Conservation (phyloP, 805 yeast genomes). For the Nakazawaea wyomingensis region DNA sequence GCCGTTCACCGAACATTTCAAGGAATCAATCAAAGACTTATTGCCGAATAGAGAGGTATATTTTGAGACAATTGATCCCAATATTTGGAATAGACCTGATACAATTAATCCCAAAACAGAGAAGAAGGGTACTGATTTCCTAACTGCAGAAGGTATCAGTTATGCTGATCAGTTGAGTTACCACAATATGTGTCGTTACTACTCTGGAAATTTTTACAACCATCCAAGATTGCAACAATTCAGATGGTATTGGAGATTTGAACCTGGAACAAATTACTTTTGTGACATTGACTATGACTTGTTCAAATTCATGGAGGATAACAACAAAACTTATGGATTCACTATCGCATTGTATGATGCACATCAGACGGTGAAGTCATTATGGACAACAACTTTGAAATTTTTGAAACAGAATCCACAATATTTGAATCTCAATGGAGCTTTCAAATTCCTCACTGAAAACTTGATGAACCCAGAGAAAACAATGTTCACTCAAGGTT, state of each 20-base stretch:
- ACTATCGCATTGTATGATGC: conserved; percentile 65
- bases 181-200: conserved; percentile 83
- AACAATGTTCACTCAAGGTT: conserved; percentile 33
- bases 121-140: conserved; percentile 28
- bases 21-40: conserved; percentile 33
- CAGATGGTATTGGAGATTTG: conserved; percentile 77
- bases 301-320: conserved; percentile 64
- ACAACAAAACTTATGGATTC: conserved; percentile 70
- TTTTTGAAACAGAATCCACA: conserved; percentile 54
- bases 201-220: conserved; percentile 58
- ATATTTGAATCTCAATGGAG: conserved; percentile 48
- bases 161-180: conserved; percentile 61
- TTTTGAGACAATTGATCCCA: conserved; percentile 37
- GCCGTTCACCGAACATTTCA: conserved; percentile 74
- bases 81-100: conserved; percentile 44
- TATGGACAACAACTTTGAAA: conserved; percentile 68
- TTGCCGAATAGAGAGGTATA: conserved; percentile 22
- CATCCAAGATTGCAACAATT: conserved; percentile 57
- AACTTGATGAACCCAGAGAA: conserved; percentile 46
- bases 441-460: conserved; percentile 49
- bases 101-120: conserved; percentile 33
- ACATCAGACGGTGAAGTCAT: conserved; percentile 52
- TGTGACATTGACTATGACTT: conserved; percentile 73
- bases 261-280: conserved; percentile 65
- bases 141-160: conserved; percentile 40